A percentile compares a stretch with the other conserved stretches of the same genome.
phyloP scores from a whole-genome alignment of 352 stramenopile species.

The Pythium grandisporangium region DNA sequence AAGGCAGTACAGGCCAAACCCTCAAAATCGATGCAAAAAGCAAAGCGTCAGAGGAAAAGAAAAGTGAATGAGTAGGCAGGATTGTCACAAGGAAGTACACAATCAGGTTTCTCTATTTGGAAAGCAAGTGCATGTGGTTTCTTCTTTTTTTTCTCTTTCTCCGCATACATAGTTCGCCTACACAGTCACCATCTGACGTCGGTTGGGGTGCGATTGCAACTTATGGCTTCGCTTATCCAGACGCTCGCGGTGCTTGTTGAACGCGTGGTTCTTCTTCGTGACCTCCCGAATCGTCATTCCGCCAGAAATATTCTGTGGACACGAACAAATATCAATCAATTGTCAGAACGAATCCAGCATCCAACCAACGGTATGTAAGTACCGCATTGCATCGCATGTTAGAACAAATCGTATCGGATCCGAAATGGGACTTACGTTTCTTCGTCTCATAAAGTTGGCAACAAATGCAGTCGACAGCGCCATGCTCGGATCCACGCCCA shows the following conservation, averaged over 20 bases:
- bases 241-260: slow-evolving; percentile 72
- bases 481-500: slow-evolving; percentile 57
- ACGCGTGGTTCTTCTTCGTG: slow-evolving; percentile 58
- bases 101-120: too few species aligned
- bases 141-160: too few species aligned
- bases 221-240: slow-evolving; percentile 81
- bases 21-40: too few species aligned
- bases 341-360: too few species aligned
- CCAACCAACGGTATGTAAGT: too few species aligned
- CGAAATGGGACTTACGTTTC: slow-evolving; percentile 31
- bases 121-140: too few species aligned
- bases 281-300: slow-evolving; percentile 64
- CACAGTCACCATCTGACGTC: slow-evolving; percentile 62
- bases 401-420: not conserved
- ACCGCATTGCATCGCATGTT: too few species aligned
- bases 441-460: slow-evolving; percentile 71
- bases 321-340: slow-evolving; percentile 3
- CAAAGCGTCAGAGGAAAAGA: too few species aligned
- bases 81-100: too few species aligned
- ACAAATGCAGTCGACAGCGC: slow-evolving; percentile 73
- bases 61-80: too few species aligned
- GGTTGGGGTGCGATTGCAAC: slow-evolving; percentile 78
- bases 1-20: too few species aligned
- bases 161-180: too few species aligned
- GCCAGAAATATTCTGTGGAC: slow-evolving; percentile 54